A percentile compares a stretch with the other conserved stretches of the same genome.
Conservation (phyloP, 1,139 yeast genomes). For the Candida gigantensis region DNA sequence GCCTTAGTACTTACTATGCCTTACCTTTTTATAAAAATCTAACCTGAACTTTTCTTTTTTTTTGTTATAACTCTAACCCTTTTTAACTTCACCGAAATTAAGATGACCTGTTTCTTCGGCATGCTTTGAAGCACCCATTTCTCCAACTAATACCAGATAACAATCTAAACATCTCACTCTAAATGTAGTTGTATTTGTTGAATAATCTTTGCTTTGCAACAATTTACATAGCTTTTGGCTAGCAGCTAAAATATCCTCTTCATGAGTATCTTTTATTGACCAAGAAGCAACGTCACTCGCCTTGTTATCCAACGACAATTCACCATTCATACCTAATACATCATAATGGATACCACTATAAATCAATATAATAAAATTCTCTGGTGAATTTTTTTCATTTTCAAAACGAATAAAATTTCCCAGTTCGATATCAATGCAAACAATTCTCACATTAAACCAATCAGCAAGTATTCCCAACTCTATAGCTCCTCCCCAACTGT, state of each 20-base stretch:
- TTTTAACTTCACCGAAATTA: slow-evolving; percentile 61
- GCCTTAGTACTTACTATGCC: no score
- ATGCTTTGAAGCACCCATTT: slow-evolving; percentile 66
- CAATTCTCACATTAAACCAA: slow-evolving; percentile 53
- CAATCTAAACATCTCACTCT: slow-evolving; percentile 62
- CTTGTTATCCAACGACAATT: slow-evolving; percentile 21
- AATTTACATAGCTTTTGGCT: slow-evolving; percentile 34
- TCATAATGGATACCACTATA: slow-evolving; percentile 83
- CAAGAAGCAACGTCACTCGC: slow-evolving; percentile 44
- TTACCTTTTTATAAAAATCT: no score
- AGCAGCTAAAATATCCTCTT: slow-evolving; percentile 14
- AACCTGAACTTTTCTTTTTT: no score
- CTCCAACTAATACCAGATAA: slow-evolving; percentile 56
- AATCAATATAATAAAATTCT: slow-evolving; percentile 52
- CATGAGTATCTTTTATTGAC: slow-evolving; percentile 31
- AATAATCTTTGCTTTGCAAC: slow-evolving; percentile 55
- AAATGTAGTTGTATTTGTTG: slow-evolving; percentile 68
- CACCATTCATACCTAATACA: slow-evolving; percentile 48
- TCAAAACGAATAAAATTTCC: slow-evolving; percentile 58
- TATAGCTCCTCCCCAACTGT: slow-evolving; percentile 87
- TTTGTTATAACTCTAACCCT: no score
- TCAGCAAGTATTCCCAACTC: slow-evolving; percentile 68
- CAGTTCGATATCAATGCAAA: slow-evolving; percentile 69
- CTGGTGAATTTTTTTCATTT: slow-evolving; percentile 33
- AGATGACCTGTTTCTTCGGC: slow-evolving; percentile 65